Percentiles rank a stretch among this genome's conserved stretches.
Evolutionary conservation across 345 rosid species (phyloP).

Genomic region (Erodium maritimum): DNA sequence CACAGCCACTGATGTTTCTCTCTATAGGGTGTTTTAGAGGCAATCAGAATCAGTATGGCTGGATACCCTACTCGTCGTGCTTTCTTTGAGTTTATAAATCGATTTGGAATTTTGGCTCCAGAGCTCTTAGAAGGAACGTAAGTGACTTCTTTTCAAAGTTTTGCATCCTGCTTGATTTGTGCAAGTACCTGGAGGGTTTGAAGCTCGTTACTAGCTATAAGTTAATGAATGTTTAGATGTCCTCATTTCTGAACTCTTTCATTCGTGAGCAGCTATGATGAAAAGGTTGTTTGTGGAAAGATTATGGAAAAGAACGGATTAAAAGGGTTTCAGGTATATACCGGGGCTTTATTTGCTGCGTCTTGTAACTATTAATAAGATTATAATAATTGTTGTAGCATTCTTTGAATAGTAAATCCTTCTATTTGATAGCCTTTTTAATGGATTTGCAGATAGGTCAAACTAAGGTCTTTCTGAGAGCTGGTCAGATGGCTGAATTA

Average conservation of each 20-base stretch:
- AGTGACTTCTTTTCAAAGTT: constrained; percentile 12
- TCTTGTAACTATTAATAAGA: constrained; percentile 5
- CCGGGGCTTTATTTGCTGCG: constrained; percentile 7
- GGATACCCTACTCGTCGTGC: constrained; percentile 95
- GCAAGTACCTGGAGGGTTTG: not conserved
- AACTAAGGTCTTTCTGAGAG: constrained; percentile 89
- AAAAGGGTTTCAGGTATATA: constrained; percentile 76
- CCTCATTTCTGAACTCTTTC: not conserved
- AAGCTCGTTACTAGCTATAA: not conserved
- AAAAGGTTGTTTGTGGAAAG: constrained; percentile 55
- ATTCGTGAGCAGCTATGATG: constrained; percentile 53
- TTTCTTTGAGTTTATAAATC: constrained; percentile 77
- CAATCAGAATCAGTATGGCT: constrained; percentile 94
- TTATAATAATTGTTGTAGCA: not conserved
- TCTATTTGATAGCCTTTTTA: constrained; percentile 6
- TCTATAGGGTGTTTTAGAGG: constrained; percentile 70
- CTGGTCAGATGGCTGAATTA: constrained; percentile 99
- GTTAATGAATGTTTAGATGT: not conserved
- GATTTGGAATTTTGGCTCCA: constrained; percentile 76
- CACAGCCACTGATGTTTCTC: constrained; percentile 8
- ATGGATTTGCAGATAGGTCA: constrained; percentile 61
- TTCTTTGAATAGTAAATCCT: constrained; percentile 10
- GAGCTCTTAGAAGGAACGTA: constrained; percentile 74
- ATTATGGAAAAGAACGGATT: constrained; percentile 81
- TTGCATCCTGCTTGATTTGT: not conserved